Conservation (phyloP, 2,329 filamentous ascomycete genomes). For the Phoma sp. region DNA sequence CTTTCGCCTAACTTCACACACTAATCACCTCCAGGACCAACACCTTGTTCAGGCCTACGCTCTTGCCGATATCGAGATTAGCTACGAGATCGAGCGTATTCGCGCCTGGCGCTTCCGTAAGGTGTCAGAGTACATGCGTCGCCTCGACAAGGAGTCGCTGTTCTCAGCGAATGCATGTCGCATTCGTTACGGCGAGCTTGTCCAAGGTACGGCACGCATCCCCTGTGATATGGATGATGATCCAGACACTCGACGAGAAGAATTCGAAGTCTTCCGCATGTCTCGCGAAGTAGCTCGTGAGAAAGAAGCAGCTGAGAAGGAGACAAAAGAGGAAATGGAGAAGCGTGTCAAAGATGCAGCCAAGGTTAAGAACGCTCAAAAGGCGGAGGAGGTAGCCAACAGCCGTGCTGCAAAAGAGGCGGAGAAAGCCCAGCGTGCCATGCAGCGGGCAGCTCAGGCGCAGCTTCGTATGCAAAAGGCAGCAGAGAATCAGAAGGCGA, state of each 20-base stretch:
- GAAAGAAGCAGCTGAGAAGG: constrained; percentile 28
- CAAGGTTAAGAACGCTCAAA: constrained; percentile 27
- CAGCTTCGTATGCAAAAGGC: constrained; percentile 26
- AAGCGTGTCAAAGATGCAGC: constrained; percentile 29
- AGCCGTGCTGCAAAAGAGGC: constrained; percentile 20
- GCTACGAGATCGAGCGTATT: constrained; percentile 49
- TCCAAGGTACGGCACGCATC: constrained; percentile 52
- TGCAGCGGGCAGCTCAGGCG: constrained; percentile 30
- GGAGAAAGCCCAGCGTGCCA: constrained; percentile 29
- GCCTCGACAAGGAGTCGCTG: constrained; percentile 46
- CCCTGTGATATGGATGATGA: constrained; percentile 54
- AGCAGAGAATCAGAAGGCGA: constrained; percentile 22
- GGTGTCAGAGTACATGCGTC: constrained; percentile 53
- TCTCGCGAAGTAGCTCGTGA: constrained; percentile 28
- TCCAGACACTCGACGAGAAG: constrained; percentile 45
- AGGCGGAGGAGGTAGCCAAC: constrained; percentile 30
- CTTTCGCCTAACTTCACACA: background rate
- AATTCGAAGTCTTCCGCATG: constrained; percentile 32
- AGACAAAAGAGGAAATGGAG: constrained; percentile 18
- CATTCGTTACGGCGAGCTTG: constrained; percentile 51
- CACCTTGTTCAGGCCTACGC: constrained; percentile 51
- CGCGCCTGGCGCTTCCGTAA: constrained; percentile 54
- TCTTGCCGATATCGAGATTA: constrained; percentile 52
- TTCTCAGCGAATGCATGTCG: constrained; percentile 57
- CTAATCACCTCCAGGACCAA: constrained; percentile 48